Evolutionary conservation across 2,329 filamentous ascomycete genomes (phyloP).

Genomic region (Pseudocercospora fijiensis): DNA sequence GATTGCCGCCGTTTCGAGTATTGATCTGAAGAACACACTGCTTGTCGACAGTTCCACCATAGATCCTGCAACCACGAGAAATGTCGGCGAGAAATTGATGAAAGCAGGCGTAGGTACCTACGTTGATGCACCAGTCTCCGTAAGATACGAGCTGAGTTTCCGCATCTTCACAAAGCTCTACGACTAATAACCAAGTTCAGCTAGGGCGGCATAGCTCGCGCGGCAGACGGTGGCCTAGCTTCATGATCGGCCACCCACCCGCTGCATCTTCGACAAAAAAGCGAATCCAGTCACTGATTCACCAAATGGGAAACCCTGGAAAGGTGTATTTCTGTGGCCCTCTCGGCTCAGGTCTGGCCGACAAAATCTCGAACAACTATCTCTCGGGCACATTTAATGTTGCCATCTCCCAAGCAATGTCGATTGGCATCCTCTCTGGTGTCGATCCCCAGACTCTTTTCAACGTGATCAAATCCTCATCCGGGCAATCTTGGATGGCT

Average conservation of each 20-base stretch:
- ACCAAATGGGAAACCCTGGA: neutral
- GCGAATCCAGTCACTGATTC: neutral
- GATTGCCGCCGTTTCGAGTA: neutral
- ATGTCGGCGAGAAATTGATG: neutral
- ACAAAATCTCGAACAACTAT: neutral
- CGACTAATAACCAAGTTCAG: neutral
- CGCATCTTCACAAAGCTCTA: neutral
- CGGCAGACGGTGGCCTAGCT: neutral
- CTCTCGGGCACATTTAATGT: neutral
- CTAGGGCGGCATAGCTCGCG: neutral
- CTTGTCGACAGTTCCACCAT: neutral
- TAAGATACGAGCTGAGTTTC: neutral
- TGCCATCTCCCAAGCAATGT: neutral
- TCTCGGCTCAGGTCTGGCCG: neutral
- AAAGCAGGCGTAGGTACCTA: neutral
- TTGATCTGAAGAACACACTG: neutral
- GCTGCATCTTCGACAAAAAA: neutral
- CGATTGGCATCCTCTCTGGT: neutral
- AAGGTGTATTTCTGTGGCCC: neutral
- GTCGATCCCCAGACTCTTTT: neutral
- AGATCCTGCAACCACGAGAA: neutral
- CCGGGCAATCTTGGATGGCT: neutral
- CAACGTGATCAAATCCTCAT: neutral
- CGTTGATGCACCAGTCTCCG: neutral
- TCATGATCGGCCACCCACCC: neutral